phyloP scores from a whole-genome alignment of 2,329 filamentous ascomycete genomes.

The Cercospora sojina region DNA sequence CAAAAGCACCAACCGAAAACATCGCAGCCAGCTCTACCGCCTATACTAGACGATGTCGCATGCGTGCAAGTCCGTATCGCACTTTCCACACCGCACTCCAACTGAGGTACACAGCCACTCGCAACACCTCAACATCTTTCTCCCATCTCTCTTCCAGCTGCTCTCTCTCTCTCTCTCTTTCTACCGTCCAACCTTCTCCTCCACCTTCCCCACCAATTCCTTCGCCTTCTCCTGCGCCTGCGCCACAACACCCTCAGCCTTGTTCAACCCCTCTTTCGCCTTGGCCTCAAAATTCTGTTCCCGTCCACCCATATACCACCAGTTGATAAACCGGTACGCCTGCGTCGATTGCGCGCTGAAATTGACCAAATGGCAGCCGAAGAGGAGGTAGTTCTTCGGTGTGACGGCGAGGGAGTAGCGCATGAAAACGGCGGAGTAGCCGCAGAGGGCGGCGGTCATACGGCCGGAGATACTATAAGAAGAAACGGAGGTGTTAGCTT shows the following conservation, averaged over 20 bases:
- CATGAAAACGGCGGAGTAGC: constrained; percentile 66
- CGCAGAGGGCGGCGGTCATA: constrained; percentile 61
- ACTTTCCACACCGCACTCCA: background rate
- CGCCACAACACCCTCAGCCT: constrained; percentile 26
- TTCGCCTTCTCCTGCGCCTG: constrained; percentile 33
- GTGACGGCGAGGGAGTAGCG: constrained; percentile 64
- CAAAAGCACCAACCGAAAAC: background rate
- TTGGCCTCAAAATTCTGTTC: constrained; percentile 42
- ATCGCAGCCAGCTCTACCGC: background rate
- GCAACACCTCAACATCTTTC: background rate
- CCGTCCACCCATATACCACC: constrained; percentile 55
- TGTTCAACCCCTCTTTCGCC: constrained; percentile 41
- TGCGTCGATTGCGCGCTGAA: constrained; percentile 61
- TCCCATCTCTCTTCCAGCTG: no score
- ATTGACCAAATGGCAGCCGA: constrained; percentile 66
- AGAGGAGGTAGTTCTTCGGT: constrained; percentile 66
- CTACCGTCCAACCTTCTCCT: constrained; percentile 10
- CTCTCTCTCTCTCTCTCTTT: background rate
- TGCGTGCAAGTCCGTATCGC: background rate
- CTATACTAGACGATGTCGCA: background rate
- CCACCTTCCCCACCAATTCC: constrained; percentile 24
- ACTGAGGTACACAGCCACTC: background rate
- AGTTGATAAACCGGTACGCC: constrained; percentile 61
- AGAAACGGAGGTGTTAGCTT: background rate
- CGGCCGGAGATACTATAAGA: constrained; percentile 59